Base-by-base conservation (phyloP, 1,284 basidiomycete species). In the Boletellus sp. region DNA sequence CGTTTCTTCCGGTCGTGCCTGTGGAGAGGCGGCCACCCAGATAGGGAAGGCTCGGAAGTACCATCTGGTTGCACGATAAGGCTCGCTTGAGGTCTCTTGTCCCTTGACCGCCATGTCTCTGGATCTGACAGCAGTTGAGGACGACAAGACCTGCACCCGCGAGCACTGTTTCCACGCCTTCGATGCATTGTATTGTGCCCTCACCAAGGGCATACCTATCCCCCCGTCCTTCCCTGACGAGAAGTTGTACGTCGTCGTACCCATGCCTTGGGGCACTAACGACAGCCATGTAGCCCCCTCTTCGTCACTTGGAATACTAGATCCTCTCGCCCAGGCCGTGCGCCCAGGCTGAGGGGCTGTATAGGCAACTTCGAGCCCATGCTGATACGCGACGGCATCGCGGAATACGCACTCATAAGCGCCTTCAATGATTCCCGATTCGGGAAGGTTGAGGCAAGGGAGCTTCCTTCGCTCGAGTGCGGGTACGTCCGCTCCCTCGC, bases 241-340 rank as follows among this genome's bases (percentile, higher is more conserved):
- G 49, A 84, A 86, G 68, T 87, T 80, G 87, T 90, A 63, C 58
- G 84, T 69, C 21, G 7, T 39, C 22, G 34, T 13, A 14, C 34
- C 8, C 19, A 21, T 29, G 21, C 11, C 48, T 27, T 39, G 14
- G 47, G 29, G 36, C 29, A 19, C 44, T 41, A 26, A 53, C 16
- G 11, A 40, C n/a, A 38, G 25, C 30, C 26, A 9, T 38, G 27
- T 55, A 94, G 93, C 67, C 93, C 94, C 7, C 74, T 99, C 47
- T 99, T 99, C 68, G 91, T 99, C 27, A 98, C 95, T 2, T 99
- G 95, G 94, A 94, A 93, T 70, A 88, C 73, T 43, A 78, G 72
- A 51, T 75, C 76, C 44, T 73, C 77, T 50, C 77, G 79, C 52
- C 66, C 79, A 20, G 79, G 80, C 35, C 76, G 78, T 49, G 69